Base-by-base conservation (phyloP, 257 asterid species). In the Prunella vulgaris region DNA sequence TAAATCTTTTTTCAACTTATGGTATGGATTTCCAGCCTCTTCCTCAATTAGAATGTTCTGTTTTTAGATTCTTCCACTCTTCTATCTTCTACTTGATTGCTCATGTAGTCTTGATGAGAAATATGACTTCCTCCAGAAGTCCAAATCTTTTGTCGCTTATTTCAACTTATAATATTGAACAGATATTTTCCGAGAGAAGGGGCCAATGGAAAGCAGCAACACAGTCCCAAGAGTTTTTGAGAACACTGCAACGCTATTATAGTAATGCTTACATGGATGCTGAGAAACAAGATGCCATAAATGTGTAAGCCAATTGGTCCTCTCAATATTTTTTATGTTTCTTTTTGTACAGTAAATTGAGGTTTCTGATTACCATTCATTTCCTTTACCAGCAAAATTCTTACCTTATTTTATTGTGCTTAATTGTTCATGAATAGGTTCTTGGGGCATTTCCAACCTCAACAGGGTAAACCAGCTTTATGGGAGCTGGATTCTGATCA, bases 201-300 rank as follows among this genome's bases (percentile, higher is more conserved):
- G 98, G 98, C 69, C 98, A 90, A 64, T 90, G 95, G 96, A 93
- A 84, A 84, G 95, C 95, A 30, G 94, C 97, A n/a, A 88, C 86
- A 3, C 96, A 86, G 74, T 88, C 96, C 66, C 96, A 90, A 75
- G 97, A 90, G 81, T 73, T 90, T 37, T 66, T 93, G 53, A 87
- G 95, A 79, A 85, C 87, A 44, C 84, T 90, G 65, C 98, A 90
- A 64, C 98, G 98, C 28, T 87, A 78, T 78, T 90, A 85, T 68
- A 85, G 92, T 76, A 93, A 90, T 78, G 90, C 90, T 18, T 93
- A 87, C 79, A 87, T 90, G 96, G 98, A 94, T 73, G 92, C 84
- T 7, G 93, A 94, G 81, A 94, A 94, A 77, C 99, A 94, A 77
- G 96, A 87, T 59, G 89, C 97, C 65, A 94, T 94, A 42, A 87